Base-by-base conservation (phyloP, 768 basidiomycete genomes). In the Terana coerulea region DNA sequence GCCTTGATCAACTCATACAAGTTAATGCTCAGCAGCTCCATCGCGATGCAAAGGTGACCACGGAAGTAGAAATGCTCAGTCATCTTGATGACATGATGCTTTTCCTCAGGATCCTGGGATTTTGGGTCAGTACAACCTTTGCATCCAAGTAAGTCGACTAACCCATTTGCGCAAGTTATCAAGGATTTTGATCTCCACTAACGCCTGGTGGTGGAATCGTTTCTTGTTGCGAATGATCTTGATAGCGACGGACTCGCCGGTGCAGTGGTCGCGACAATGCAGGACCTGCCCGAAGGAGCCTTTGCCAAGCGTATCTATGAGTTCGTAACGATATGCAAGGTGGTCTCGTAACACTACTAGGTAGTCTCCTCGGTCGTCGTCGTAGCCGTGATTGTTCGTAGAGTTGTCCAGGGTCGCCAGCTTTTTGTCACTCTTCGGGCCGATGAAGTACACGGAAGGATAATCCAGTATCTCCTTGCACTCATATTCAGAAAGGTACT, bases 181-280 rank as follows among this genome's bases (percentile, higher is more conserved):
- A 56, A 99, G 73, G 52, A 99, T 98, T 72, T 98, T 98, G 71
- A 98, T 95, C 72, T 98, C 97, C n/a, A 98, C 95, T 37, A 98
- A 68, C 0, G 95, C 97, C 67, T 98, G 97, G 61, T 95, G 91
- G 67, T 98, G 95, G 75, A 98, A 98, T 42, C 97, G 80, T 70
- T 98, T 98, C 77, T 98, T 98, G 75, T 98, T 98, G 34, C 97
- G 84, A 61, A 99, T 98, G 56, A 99, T 98, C 77, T 99, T 99
- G 73, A 99, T 85, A 15, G 97, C 97, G 9, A 98, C 91, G n/a
- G 92, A 94, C 61, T 90, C 81, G 9, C 97, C 97, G 11, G 94
- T 93, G 62, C 83, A 84, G 65, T 98, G 91, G 69, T 98, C 97
- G 35, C 95, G 85, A 68, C 95, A 98, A 64, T 91, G 87, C 17